Evolutionary conservation across 768 basidiomycete species (phyloP).

Genomic region (Rhizopogon vesiculosus): DNA sequence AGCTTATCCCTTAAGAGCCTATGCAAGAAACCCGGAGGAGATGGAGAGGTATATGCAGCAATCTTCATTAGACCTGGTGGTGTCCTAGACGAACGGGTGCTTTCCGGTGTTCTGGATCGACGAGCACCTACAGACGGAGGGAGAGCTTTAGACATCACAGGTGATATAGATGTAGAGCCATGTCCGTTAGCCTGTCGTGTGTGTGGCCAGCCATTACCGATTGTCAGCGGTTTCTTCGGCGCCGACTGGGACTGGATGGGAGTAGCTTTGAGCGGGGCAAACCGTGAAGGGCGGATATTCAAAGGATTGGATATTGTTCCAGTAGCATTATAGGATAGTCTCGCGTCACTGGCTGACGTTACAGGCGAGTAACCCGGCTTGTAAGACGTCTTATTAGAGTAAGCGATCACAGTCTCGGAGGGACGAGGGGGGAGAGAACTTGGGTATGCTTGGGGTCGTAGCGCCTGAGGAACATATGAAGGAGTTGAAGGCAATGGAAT

Average conservation of each 20-base stretch:
- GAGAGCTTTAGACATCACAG: conserved; percentile 8
- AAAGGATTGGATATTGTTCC: conserved; percentile 49
- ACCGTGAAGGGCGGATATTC: conserved; percentile 45
- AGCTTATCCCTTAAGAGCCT: conserved; percentile 22
- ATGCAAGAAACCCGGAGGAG: conserved; percentile 30
- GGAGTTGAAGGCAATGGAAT: conserved; percentile 5
- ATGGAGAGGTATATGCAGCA: conserved; percentile 28
- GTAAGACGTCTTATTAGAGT: conserved; percentile 13
- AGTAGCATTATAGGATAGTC: conserved; percentile 33
- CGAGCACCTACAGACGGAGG: conserved; percentile 10
- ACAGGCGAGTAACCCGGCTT: conserved; percentile 19
- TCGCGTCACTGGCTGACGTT: conserved; percentile 23
- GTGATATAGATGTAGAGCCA: neutral
- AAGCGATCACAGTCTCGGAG: conserved; percentile 7
- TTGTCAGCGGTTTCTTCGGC: conserved; percentile 34
- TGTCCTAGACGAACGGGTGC: conserved; percentile 28
- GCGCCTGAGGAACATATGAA: conserved; percentile 9
- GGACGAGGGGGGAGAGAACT: conserved; percentile 14
- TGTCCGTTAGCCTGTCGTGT: conserved; percentile 24
- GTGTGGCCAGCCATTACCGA: conserved; percentile 48
- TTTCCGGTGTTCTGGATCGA: conserved; percentile 24
- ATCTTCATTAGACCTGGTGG: conserved; percentile 28
- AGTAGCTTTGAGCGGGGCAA: conserved; percentile 7
- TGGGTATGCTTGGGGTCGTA: conserved; percentile 4
- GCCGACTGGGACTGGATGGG: conserved; percentile 9